These are phyloP conservation scores for Curvularia spicifera DNA, from an alignment of 2,329 filamentous ascomycete genomes.

Conservation along the genomic window DNA sequence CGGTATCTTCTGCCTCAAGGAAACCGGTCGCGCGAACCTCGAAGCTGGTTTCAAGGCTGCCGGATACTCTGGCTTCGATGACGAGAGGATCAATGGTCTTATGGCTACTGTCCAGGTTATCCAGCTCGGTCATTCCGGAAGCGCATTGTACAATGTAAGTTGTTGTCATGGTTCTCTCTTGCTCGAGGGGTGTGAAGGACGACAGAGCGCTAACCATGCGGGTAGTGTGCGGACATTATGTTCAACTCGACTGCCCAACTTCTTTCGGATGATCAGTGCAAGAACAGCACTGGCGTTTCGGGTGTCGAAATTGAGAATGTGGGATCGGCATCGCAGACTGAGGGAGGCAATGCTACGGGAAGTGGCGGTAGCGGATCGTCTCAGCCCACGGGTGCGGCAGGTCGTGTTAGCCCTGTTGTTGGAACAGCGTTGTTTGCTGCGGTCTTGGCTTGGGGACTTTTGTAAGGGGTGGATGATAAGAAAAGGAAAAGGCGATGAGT, in stretches of 20 bases:
- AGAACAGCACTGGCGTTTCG: constrained; percentile 51
- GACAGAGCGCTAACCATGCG: background rate
- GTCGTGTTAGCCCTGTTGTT: constrained; percentile 21
- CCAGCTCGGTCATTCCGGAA: constrained; percentile 51
- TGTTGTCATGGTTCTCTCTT: constrained; percentile 2
- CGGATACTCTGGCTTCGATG: constrained; percentile 29
- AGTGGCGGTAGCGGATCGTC: background rate
- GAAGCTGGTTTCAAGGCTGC: constrained; percentile 34
- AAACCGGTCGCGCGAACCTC: constrained; percentile 38
- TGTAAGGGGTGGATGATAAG: background rate
- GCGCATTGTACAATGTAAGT: constrained; percentile 54
- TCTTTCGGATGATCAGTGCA: constrained; percentile 47
- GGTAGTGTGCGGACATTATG: constrained; percentile 54
- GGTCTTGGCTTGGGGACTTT: constrained; percentile 28
- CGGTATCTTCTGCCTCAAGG: constrained; percentile 55
- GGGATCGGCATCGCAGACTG: background rate
- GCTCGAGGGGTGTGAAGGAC: no score
- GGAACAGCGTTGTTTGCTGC: constrained; percentile 29
- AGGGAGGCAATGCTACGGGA: background rate
- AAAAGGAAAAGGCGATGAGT: no score
- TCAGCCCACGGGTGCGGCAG: constrained; percentile 21
- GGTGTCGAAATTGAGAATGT: constrained; percentile 40
- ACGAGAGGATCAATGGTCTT: constrained; percentile 43
- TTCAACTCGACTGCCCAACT: constrained; percentile 50
- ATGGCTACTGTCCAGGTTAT: constrained; percentile 56